Percentiles rank a stretch among this genome's conserved stretches.
Evolutionary conservation across 1,139 yeast species (phyloP).

Genomic region (Pichia sp.): DNA sequence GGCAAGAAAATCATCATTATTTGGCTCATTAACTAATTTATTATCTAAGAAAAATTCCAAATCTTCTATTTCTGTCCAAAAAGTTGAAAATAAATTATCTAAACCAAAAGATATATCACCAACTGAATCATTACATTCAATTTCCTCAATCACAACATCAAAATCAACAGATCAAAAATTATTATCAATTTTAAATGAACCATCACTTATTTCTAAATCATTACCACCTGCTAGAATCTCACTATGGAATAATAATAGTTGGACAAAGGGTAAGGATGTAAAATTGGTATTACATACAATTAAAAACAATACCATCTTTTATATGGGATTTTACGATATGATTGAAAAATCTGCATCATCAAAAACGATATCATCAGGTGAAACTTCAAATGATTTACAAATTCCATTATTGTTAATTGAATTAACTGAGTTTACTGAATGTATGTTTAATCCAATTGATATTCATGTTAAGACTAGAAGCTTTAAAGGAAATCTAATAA

Average conservation of each 20-base stretch:
- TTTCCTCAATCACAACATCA: constrained; percentile 1
- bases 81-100: not conserved
- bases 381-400: too few relatives aligned
- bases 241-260: constrained; percentile 21
- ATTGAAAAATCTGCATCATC: not conserved
- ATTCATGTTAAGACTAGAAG: constrained; percentile 23
- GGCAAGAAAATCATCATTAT: constrained; percentile 8
- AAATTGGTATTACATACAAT: not conserved
- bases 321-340: constrained; percentile 9
- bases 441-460: constrained; percentile 21
- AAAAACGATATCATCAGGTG: not conserved
- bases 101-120: not conserved
- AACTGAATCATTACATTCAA: constrained; percentile 5
- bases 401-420: constrained; percentile 10
- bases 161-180: not conserved
- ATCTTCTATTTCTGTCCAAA: constrained; percentile 2
- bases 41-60: constrained; percentile 5
- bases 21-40: constrained; percentile 9
- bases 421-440: constrained; percentile 13
- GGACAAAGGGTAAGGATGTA: constrained; percentile 19
- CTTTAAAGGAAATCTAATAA: constrained; percentile 19
- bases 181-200: constrained; percentile 8
- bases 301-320: not conserved
- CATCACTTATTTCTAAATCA: constrained; percentile 9
- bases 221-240: constrained; percentile 22